Percentiles rank a stretch among this genome's conserved stretches.
phyloP scores from a whole-genome alignment of 352 stramenopile species.

The Phytophthora capsici region DNA sequence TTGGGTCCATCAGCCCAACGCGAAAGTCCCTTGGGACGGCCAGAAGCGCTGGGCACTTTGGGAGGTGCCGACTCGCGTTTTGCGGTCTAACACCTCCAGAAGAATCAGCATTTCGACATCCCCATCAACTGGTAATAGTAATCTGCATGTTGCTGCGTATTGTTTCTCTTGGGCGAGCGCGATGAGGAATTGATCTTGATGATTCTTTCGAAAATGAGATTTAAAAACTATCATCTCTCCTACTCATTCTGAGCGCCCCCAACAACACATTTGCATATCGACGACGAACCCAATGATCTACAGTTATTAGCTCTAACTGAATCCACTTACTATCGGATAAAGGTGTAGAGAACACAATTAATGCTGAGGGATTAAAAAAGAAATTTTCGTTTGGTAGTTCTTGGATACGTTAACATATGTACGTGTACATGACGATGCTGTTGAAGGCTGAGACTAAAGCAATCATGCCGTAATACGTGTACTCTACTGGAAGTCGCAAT shows the following conservation, averaged over 20 bases:
- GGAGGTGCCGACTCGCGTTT: slow-evolving; percentile 57
- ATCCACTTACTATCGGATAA: slow-evolving; percentile 72
- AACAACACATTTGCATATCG: slow-evolving; percentile 8
- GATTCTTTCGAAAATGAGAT: slow-evolving; percentile 57
- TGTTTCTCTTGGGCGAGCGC: slow-evolving; percentile 20
- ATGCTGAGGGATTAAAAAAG: slow-evolving; percentile 48
- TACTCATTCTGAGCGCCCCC: slow-evolving; percentile 73
- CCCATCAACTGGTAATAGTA: slow-evolving; percentile 1
- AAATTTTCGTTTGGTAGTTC: no score
- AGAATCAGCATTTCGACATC: slow-evolving; percentile 89
- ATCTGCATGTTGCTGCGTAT: slow-evolving; percentile 16
- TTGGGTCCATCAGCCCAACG: slow-evolving; percentile 84
- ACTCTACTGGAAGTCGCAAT: no score
- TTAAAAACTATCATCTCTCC: slow-evolving; percentile 69
- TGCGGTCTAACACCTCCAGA: slow-evolving; percentile 57
- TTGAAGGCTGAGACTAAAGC: no score
- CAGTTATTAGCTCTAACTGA: slow-evolving; percentile 93
- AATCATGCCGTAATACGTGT: no score
- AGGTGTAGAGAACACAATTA: slow-evolving; percentile 46
- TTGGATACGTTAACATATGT: no score
- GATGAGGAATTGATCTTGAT: slow-evolving; percentile 49
- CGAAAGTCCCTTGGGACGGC: slow-evolving; percentile 66
- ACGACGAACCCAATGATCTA: slow-evolving; percentile 62
- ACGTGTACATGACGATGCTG: no score
- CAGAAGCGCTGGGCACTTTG: slow-evolving; percentile 84